Conservation (phyloP, 176 grass and related monocot species). For the Otatea glauca region DNA sequence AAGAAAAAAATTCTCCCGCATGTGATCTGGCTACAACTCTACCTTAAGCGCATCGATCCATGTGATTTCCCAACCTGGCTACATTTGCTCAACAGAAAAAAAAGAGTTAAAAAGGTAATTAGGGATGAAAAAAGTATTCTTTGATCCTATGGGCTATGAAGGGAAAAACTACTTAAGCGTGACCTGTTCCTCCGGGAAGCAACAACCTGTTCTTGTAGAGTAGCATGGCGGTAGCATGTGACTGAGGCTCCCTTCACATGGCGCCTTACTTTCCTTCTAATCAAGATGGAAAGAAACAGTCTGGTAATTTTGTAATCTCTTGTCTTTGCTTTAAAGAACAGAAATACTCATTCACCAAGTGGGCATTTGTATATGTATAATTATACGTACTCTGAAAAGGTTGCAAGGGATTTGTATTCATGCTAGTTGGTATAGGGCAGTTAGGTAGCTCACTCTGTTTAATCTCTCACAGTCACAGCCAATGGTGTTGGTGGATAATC, state of each 20-base stretch:
- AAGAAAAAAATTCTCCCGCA: constrained; percentile 23
- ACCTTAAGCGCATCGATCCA: constrained; percentile 41
- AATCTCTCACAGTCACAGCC: constrained; percentile 40
- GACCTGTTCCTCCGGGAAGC: constrained; percentile 62
- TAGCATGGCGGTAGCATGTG: constrained; percentile 49
- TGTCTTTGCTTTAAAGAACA: constrained; percentile 61
- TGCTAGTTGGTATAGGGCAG: constrained; percentile 53
- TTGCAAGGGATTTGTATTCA: constrained; percentile 54
- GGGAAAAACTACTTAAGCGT: constrained; percentile 26
- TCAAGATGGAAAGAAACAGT: constrained; percentile 38
- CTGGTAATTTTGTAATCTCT: constrained; percentile 56
- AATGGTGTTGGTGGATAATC: constrained; percentile 35
- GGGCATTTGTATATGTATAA: constrained; percentile 26
- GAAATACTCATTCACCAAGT: constrained; percentile 39
- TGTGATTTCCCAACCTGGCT: constrained; percentile 64
- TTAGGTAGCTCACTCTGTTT: constrained; percentile 49
- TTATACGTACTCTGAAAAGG: constrained; percentile 46
- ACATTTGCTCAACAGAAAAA: constrained; percentile 42
- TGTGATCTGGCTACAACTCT: constrained; percentile 45
- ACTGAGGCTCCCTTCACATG: constrained; percentile 61
- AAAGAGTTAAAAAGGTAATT: constrained; percentile 35
- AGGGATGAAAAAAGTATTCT: constrained; percentile 33
- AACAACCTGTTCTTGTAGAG: constrained; percentile 66
- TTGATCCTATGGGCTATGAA: constrained; percentile 39
- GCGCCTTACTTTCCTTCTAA: constrained; percentile 51